A percentile compares a stretch with the other conserved stretches of the same genome.
phyloP scores from a whole-genome alignment of 148 eudicot genomes.

The Gaultheria prostrata region DNA sequence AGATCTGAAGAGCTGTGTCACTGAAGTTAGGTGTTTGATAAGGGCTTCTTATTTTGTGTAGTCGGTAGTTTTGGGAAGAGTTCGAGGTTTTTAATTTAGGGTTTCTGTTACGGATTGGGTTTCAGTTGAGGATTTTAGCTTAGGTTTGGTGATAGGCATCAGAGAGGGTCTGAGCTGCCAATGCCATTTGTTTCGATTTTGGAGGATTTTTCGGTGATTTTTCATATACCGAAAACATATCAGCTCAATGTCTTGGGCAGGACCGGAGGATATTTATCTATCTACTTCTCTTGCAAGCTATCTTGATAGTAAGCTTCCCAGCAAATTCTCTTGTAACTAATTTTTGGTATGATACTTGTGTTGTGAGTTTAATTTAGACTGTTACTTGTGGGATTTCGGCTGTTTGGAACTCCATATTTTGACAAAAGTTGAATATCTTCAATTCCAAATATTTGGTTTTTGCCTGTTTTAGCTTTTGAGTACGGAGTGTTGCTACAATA shows the following conservation, averaged over 20 bases:
- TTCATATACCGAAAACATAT: constrained; percentile 33
- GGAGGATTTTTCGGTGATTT: constrained; percentile 41
- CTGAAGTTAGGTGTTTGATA: background rate
- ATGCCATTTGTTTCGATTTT: constrained; percentile 36
- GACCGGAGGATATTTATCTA: constrained; percentile 77
- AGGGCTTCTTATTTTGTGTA: background rate
- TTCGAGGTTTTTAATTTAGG: constrained; percentile 4
- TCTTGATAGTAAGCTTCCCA: constrained; percentile 67
- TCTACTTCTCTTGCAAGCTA: constrained; percentile 95
- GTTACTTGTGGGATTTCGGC: background rate
- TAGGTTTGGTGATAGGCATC: constrained; percentile 7
- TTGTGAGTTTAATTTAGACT: background rate
- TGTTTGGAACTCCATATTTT: background rate
- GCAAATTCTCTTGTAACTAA: background rate
- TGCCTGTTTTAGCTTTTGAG: constrained; percentile 1
- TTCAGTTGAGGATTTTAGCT: background rate
- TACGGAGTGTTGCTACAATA: too few species aligned
- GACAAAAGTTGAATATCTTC: background rate
- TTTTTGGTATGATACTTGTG: background rate
- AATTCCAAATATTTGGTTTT: background rate
- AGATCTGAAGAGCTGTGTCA: background rate
- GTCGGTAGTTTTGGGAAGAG: background rate
- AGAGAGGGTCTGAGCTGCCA: constrained; percentile 27
- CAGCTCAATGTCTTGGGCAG: constrained; percentile 81
- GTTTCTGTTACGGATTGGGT: background rate